phyloP scores from a whole-genome alignment of 768 basidiomycete genomes.

The Mycena maculata region DNA sequence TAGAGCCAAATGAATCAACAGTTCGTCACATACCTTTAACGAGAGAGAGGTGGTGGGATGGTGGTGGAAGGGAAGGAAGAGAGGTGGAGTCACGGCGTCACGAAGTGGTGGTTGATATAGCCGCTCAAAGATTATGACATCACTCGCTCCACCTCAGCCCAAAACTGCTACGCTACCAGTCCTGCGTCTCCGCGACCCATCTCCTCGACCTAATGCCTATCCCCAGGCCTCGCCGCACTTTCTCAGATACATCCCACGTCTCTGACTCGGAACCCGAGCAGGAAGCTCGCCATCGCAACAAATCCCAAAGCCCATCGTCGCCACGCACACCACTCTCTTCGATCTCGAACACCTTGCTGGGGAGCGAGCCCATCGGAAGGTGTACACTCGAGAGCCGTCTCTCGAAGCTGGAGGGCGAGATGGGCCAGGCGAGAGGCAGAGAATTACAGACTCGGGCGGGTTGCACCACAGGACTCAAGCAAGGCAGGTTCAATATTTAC shows the following conservation, averaged over 20 bases:
- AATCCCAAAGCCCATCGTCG: not conserved
- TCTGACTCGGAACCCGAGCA: slow-evolving; percentile 4
- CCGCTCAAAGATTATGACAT: not conserved
- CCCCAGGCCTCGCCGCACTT: not conserved
- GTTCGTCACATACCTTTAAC: not conserved
- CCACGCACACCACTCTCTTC: slow-evolving; percentile 3
- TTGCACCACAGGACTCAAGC: no score
- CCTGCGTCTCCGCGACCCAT: not conserved
- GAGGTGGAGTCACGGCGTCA: slow-evolving; percentile 15
- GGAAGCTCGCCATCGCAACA: not conserved
- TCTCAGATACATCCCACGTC: not conserved
- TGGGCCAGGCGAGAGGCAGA: no score
- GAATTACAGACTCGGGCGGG: no score
- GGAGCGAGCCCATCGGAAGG: not conserved
- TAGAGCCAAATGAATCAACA: no score
- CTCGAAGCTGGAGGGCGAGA: not conserved
- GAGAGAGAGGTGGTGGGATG: not conserved
- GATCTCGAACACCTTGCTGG: slow-evolving; percentile 1
- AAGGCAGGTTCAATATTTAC: no score
- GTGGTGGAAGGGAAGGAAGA: slow-evolving; percentile 8
- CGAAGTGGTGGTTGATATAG: not conserved
- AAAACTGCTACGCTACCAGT: not conserved
- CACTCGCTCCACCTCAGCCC: slow-evolving; percentile 7
- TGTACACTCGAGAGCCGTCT: not conserved
- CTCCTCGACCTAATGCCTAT: not conserved